Conservation (phyloP, 2,329 filamentous ascomycete species). For the Colletotrichum endophyticum region DNA sequence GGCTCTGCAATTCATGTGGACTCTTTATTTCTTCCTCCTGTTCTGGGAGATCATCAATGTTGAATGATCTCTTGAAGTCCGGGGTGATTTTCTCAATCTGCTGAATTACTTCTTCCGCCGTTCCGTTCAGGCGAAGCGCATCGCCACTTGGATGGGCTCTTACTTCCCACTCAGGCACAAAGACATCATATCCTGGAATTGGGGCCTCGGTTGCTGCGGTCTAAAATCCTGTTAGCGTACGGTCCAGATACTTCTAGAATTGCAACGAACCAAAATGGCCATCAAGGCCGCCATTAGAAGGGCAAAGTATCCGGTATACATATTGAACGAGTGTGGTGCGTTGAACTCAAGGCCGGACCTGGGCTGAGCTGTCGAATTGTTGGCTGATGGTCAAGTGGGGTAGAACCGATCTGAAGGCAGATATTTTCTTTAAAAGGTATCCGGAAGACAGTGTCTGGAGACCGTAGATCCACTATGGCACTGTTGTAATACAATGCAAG, state of each 20-base stretch:
- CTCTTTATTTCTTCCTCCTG: background rate
- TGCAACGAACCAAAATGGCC: background rate
- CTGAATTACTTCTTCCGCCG: background rate
- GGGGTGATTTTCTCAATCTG: background rate
- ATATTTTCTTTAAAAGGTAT: background rate
- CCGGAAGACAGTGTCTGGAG: fast-evolving
- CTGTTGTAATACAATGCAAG: background rate
- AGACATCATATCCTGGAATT: background rate
- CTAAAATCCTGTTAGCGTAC: background rate
- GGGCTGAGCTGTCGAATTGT: background rate
- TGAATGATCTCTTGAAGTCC: background rate
- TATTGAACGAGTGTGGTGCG: background rate
- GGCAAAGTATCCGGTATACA: background rate
- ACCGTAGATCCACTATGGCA: background rate
- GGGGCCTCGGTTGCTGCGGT: background rate
- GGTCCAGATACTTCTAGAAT: fast-evolving
- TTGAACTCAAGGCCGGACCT: background rate
- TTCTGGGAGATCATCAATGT: background rate
- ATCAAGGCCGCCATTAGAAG: background rate
- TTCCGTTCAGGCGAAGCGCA: background rate
- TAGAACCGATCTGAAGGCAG: background rate
- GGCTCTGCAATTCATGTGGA: background rate
- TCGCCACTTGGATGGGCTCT: constrained; percentile 15
- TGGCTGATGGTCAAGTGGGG: background rate
- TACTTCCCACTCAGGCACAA: constrained; percentile 18